These are phyloP conservation scores for Periconia digitata DNA, from an alignment of 2,329 filamentous ascomycete species.

Conservation along the genomic window DNA sequence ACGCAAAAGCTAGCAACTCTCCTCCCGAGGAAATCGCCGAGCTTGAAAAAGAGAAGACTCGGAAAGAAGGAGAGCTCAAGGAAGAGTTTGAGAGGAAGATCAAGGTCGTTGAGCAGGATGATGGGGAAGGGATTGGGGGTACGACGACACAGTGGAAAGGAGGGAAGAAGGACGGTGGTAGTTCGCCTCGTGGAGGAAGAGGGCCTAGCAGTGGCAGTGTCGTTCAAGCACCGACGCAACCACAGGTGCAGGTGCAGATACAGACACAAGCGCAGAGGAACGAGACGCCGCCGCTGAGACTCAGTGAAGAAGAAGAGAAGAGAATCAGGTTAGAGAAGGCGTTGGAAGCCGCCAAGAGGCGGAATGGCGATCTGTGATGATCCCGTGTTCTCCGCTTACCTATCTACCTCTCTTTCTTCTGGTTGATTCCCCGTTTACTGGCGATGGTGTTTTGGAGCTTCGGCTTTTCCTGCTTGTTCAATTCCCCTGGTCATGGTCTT, in stretches of 20 bases:
- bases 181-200: no score
- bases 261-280: conserved; percentile 18
- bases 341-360: conserved; percentile 56
- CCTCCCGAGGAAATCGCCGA: conserved; percentile 44
- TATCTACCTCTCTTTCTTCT: neutral
- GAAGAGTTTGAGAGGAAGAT: conserved; percentile 43
- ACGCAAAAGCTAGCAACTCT: conserved; percentile 51
- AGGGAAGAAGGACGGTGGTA: conserved; percentile 10
- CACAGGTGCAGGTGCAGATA: no score
- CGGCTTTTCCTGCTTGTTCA: no score
- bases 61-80: conserved; percentile 33
- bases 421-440: neutral
- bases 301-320: conserved; percentile 43
- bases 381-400: neutral
- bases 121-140: conserved; percentile 33
- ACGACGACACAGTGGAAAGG: conserved; percentile 22
- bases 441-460: no score
- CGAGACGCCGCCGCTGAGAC: conserved; percentile 34
- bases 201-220: neutral
- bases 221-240: no score
- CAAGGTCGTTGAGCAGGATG: conserved; percentile 40
- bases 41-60: conserved; percentile 37
- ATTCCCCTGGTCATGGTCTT: no score
- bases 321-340: conserved; percentile 52
- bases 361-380: conserved; percentile 49